phyloP scores from a whole-genome alignment of 768 basidiomycete genomes.

The Amyloporia xantha region DNA sequence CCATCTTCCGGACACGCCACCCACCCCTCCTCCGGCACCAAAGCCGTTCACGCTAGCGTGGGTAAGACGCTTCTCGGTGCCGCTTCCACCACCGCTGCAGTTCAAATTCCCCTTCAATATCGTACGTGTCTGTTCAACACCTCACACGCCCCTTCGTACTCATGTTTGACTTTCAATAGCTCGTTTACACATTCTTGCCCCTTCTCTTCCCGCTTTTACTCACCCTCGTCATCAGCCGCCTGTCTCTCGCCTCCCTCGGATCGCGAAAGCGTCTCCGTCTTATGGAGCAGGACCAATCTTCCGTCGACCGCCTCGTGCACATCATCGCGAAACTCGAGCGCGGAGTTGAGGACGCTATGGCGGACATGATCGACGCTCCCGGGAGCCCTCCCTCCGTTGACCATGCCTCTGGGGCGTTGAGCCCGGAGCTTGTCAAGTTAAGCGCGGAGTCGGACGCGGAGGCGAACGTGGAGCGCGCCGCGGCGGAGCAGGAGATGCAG shows the following conservation, averaged over 20 bases:
- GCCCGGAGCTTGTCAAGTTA: not conserved
- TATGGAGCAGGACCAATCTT: slow-evolving; percentile 50
- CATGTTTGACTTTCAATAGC: slow-evolving; percentile 31
- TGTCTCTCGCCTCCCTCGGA: slow-evolving; percentile 48
- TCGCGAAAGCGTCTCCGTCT: slow-evolving; percentile 61
- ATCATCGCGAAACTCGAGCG: slow-evolving; percentile 53
- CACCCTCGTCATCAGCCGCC: slow-evolving; percentile 45
- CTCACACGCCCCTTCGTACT: not conserved
- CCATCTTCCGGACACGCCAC: slow-evolving; percentile 26
- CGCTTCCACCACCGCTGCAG: slow-evolving; percentile 55
- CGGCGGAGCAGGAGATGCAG: no score
- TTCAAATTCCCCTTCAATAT: slow-evolving; percentile 64
- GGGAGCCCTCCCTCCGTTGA: no score
- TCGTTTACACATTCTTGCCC: slow-evolving; percentile 52
- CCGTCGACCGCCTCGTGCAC: slow-evolving; percentile 45
- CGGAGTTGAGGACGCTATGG: slow-evolving; percentile 53
- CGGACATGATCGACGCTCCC: slow-evolving; percentile 47
- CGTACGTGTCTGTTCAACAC: slow-evolving; percentile 33
- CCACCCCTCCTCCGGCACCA: slow-evolving; percentile 32
- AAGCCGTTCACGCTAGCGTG: slow-evolving; percentile 41
- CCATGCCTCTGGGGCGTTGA: not conserved
- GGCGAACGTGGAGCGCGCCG: no score
- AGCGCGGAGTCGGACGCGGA: no score
- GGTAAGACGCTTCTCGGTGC: slow-evolving; percentile 33
- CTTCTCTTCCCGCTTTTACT: slow-evolving; percentile 57